These are phyloP conservation scores for Malus asiatica DNA, from an alignment of 306 rosid genomes.

Conservation along the genomic window DNA sequence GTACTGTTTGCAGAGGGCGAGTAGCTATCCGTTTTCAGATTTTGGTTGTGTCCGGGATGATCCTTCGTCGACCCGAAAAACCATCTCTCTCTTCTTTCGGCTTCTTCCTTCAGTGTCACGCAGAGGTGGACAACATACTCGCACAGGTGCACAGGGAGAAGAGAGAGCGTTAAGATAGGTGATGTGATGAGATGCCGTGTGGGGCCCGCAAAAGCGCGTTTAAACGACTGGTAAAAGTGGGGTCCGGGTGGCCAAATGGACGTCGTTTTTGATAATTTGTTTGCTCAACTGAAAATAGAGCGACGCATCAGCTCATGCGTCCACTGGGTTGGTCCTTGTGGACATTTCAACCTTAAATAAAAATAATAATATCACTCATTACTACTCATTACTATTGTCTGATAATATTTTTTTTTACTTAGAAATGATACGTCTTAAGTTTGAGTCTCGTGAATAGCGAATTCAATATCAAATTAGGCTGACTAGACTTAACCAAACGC, in stretches of 20 bases:
- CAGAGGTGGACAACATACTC: neutral
- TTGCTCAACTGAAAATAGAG: neutral
- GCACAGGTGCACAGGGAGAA: neutral
- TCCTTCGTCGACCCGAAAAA: conserved; percentile 17
- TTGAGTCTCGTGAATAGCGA: accelerated
- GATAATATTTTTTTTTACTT: accelerated
- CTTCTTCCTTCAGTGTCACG: neutral
- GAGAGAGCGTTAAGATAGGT: neutral
- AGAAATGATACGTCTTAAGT: too few relatives aligned
- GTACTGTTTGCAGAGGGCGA: neutral
- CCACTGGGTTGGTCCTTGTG: neutral
- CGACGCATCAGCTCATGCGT: neutral
- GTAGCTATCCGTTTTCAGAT: conserved; percentile 10
- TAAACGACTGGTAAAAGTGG: conserved; percentile 21
- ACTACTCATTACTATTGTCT: too few relatives aligned
- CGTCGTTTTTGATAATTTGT: neutral
- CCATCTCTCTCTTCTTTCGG: conserved; percentile 9
- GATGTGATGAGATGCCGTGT: neutral
- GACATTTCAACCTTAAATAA: too few relatives aligned
- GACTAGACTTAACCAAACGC: accelerated
- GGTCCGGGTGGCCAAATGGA: neutral
- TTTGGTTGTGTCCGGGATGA: conserved; percentile 56
- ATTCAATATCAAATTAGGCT: too few relatives aligned
- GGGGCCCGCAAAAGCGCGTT: conserved; percentile 55
- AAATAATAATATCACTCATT: too few relatives aligned